A percentile compares a stretch with the other conserved stretches of the same genome.
These are phyloP conservation scores for Paradendryphiella salina DNA, from an alignment of 2,329 filamentous ascomycete species.

Conservation along the genomic window DNA sequence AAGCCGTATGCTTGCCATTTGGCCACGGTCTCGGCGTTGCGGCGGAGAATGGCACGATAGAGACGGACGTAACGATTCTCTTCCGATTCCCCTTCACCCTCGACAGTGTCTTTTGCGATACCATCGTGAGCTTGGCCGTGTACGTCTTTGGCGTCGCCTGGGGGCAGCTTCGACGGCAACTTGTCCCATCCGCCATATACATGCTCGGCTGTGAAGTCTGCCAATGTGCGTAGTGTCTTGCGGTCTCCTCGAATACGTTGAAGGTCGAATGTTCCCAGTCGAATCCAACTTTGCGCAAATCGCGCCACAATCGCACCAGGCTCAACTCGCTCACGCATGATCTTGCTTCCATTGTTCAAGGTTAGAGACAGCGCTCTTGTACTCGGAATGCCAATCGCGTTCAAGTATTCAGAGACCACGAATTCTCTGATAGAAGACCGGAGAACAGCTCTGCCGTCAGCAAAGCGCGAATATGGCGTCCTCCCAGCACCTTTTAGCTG, in stretches of 20 bases:
- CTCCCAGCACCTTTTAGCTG: slow-evolving; percentile 92
- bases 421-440: slow-evolving; percentile 93
- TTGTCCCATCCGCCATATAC: slow-evolving; percentile 86
- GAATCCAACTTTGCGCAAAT: slow-evolving; percentile 88
- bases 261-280: slow-evolving; percentile 96
- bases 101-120: slow-evolving; percentile 60
- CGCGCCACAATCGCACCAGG: slow-evolving; percentile 90
- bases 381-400: slow-evolving; percentile 81
- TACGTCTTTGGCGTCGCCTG: slow-evolving; percentile 55
- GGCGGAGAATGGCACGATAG: slow-evolving; percentile 82
- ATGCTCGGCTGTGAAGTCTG: slow-evolving; percentile 83
- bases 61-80: slow-evolving; percentile 87
- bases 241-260: slow-evolving; percentile 79
- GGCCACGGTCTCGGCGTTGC: slow-evolving; percentile 86
- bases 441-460: slow-evolving; percentile 91
- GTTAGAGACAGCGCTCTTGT: slow-evolving; percentile 86
- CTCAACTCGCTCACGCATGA: slow-evolving; percentile 78
- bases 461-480: slow-evolving; percentile 95
- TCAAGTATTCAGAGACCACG: slow-evolving; percentile 83
- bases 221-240: slow-evolving; percentile 69
- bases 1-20: slow-evolving; percentile 99
- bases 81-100: slow-evolving; percentile 68
- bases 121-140: slow-evolving; percentile 51
- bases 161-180: slow-evolving; percentile 64
- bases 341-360: slow-evolving; percentile 63